phyloP scores from a whole-genome alignment of 495 filamentous ascomycete genomes.

The Collariella sp. region DNA sequence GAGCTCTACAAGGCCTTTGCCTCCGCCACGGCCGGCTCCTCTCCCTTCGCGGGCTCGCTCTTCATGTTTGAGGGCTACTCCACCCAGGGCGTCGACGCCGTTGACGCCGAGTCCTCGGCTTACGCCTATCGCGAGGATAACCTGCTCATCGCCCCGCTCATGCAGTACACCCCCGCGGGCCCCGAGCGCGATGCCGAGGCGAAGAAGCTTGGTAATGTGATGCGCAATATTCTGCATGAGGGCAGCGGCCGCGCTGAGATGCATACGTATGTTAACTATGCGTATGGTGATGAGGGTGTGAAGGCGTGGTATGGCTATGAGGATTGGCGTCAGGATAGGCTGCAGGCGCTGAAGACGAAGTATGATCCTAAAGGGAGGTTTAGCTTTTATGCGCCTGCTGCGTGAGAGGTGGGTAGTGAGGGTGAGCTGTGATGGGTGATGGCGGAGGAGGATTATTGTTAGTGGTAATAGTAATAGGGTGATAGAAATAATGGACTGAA shows the following conservation, averaged over 20 bases:
- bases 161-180: constrained; percentile 31
- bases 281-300: constrained; percentile 42
- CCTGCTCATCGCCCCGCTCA: constrained; percentile 38
- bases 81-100: constrained; percentile 35
- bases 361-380: constrained; percentile 49
- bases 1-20: constrained; percentile 36
- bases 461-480: no score
- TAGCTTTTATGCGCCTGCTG: constrained; percentile 46
- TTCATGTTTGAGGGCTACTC: constrained; percentile 53
- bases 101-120: constrained; percentile 30
- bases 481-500: no score
- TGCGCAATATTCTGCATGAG: constrained; percentile 36
- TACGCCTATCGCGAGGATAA: constrained; percentile 38
- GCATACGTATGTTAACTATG: constrained; percentile 54
- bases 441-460: no score
- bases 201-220: constrained; percentile 29
- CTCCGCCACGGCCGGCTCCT: constrained; percentile 11
- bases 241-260: constrained; percentile 31
- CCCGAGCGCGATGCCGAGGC: constrained; percentile 30
- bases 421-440: no score
- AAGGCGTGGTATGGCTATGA: constrained; percentile 45
- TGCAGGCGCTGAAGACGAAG: constrained; percentile 44
- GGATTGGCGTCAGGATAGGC: constrained; percentile 36
- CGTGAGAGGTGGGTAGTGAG: no score
- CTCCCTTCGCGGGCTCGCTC: constrained; percentile 30